Evolutionary conservation across 345 rosid genomes (phyloP), one percentile per base, ranked within the genome.

Genomic region (Salix dunnii): DNA sequence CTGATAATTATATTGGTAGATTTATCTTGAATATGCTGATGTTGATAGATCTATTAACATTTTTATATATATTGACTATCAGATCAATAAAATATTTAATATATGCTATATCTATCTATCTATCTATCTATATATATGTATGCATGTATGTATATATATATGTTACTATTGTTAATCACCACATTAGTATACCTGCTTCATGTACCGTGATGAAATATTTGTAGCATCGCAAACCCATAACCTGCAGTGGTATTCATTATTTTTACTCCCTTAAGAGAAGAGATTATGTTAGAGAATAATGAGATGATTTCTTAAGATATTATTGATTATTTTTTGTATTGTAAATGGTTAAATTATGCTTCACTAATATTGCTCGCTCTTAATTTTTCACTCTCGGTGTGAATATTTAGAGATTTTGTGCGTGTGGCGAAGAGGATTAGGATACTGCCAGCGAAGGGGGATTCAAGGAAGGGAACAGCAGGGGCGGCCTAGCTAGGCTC

Each of bases 361-460:
- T 9, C 13, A 10, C 43, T 2, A 49, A 6, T 49, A 53, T 53
- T 21, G 25, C 25, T 21, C 3, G 61, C 25, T 53, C 61, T n/a
- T 53, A 55, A n/a, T 73, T 28, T 21, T 40, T 20, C 18, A 23
- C 38, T 23, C 68, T 31, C 40, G 48, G 35, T 68, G 68, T 77
- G 75, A 73, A 79, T 74, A 40, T 40, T 1, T 9, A 94, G 98
- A 86, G 98, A 94, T 77, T 94, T 94, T 77, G 92, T 94, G 40
- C 92, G 96, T 1, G 98, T 94, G 78, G 98, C 94, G 0, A 94
- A 89, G 87, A 89, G 98, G 77, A 94, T 92, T 71, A 85, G 98
- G 82, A 92, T 94, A 82, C 75, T 94, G 79, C 97, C 98, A 58
- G 92, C 75, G 72, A 94, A 92, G 83, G 80, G 79, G 40, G 89